These are phyloP conservation scores for Phytophthora vignae DNA, from an alignment of 352 stramenopile species.

Conservation along the genomic window DNA sequence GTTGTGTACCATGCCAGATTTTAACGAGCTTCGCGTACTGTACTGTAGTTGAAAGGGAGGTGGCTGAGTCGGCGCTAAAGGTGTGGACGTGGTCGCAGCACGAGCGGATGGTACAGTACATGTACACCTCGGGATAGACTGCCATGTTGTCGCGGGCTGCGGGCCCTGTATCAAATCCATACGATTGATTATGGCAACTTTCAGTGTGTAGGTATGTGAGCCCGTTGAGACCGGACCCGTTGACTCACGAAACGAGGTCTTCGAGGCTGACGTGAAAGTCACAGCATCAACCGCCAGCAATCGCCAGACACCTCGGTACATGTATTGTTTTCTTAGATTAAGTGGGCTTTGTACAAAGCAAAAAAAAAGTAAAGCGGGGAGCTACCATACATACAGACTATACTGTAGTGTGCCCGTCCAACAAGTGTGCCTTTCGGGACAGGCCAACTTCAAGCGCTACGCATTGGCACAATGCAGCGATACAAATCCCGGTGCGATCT, in stretches of 20 bases:
- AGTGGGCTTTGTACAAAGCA: background rate
- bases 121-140: background rate
- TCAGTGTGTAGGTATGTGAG: background rate
- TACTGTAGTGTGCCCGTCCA: background rate
- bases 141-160: background rate
- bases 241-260: background rate
- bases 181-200: background rate
- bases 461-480: constrained; percentile 10
- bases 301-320: too few relatives aligned
- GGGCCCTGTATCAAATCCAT: background rate
- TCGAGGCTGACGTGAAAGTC: background rate
- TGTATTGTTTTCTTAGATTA: background rate
- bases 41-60: too few relatives aligned
- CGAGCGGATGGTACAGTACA: background rate
- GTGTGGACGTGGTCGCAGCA: background rate
- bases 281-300: background rate
- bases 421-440: background rate
- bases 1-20: too few relatives aligned
- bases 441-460: background rate
- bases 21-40: background rate
- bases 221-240: background rate
- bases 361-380: background rate
- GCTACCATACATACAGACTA: too few relatives aligned
- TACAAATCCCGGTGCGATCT: constrained; percentile 19
- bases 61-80: background rate